Evolutionary conservation across 345 rosid species (phyloP).

Genomic region (Arabidopsis suecica): DNA sequence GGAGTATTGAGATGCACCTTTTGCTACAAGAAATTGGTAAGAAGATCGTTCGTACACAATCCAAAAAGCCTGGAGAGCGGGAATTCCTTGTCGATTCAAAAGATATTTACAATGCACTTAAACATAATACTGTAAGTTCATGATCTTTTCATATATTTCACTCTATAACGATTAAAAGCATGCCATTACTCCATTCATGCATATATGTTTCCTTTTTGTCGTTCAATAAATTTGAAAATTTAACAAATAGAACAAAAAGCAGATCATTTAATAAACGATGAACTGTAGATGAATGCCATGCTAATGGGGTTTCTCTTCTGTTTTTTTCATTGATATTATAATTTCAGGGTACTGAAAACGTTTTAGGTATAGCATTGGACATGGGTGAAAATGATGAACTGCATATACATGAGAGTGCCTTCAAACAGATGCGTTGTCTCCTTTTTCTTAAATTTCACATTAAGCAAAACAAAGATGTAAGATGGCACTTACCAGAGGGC

Average conservation of each 20-base stretch:
- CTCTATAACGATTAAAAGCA: too few species aligned
- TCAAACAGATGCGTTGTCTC: neutral
- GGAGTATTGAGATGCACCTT: neutral
- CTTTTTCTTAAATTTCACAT: neutral
- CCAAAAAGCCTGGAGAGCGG: neutral
- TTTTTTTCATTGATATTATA: too few species aligned
- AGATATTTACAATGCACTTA: neutral
- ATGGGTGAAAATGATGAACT: neutral
- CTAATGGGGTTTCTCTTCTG: too few species aligned
- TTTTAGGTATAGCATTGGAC: neutral
- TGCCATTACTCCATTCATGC: too few species aligned
- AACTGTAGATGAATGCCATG: too few species aligned
- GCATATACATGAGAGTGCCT: neutral
- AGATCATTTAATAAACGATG: too few species aligned
- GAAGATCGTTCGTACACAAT: neutral
- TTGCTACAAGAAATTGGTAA: neutral
- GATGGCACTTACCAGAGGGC: neutral
- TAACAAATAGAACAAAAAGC: too few species aligned
- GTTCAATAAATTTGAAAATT: too few species aligned
- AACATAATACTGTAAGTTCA: neutral
- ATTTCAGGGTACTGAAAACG: too few species aligned
- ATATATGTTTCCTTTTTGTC: too few species aligned
- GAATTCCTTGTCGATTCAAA: neutral
- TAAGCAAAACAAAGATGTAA: neutral
- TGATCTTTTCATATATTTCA: too few species aligned